A percentile compares a stretch with the other conserved stretches of the same genome.
These are phyloP conservation scores for Jamesozyma spencerorum DNA, from an alignment of 805 yeast species.

Conservation along the genomic window DNA sequence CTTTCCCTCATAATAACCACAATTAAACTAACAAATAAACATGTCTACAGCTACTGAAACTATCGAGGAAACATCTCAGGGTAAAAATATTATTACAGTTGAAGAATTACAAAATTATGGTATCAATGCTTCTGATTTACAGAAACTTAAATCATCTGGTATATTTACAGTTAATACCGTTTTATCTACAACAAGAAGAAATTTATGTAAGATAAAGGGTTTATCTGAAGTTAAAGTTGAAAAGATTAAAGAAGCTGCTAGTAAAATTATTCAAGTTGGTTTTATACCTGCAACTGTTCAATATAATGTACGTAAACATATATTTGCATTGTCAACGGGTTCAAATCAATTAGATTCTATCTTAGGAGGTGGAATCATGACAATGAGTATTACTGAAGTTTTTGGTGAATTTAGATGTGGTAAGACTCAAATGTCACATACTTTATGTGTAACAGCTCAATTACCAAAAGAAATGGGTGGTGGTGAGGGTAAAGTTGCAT, in stretches of 20 bases:
- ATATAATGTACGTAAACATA: conserved; percentile 52
- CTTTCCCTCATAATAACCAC: no score
- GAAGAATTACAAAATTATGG: conserved; percentile 58
- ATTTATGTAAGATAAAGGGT: conserved; percentile 57
- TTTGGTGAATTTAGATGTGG: conserved; percentile 79
- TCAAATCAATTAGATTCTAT: conserved; percentile 59
- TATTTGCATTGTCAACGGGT: conserved; percentile 62
- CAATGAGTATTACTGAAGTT: conserved; percentile 70
- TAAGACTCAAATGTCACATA: conserved; percentile 73
- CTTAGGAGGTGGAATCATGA: conserved; percentile 67
- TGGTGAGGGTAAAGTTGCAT: conserved; percentile 73
- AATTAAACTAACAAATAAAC: no score
- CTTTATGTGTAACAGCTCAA: conserved; percentile 68
- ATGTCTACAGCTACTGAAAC: conserved; percentile 8
- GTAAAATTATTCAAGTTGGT: conserved; percentile 54
- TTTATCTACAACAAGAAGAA: conserved; percentile 54
- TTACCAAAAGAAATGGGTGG: conserved; percentile 64
- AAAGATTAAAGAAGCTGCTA: conserved; percentile 64
- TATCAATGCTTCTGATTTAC: conserved; percentile 61
- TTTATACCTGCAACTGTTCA: conserved; percentile 68
- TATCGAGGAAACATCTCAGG: conserved; percentile 14
- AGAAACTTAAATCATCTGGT: conserved; percentile 58
- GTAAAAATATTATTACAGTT: conserved; percentile 29
- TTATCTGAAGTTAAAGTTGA: conserved; percentile 71
- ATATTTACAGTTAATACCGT: conserved; percentile 54